Base-by-base conservation (phyloP, 1,284 basidiomycete genomes). In the Inonotus obliquus region DNA sequence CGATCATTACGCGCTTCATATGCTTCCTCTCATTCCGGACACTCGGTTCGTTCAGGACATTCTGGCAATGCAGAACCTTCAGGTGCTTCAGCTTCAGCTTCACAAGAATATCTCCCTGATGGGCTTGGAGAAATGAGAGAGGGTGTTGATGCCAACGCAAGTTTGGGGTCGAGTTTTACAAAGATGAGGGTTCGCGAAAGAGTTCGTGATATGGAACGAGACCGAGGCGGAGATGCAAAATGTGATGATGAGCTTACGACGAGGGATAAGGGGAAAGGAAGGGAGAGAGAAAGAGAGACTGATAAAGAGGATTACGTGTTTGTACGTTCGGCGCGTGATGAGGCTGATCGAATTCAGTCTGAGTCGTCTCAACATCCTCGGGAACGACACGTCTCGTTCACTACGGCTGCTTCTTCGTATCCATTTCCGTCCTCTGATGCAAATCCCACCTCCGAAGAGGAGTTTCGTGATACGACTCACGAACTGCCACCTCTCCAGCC, bases 1-100 rank as follows among this genome's bases (percentile, higher is more conserved):
- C 56, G 57, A 17, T 54, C 57, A 23, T 63, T 56, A 44, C 61
- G 61, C 41, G 57, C 61, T 7, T 63, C 61, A 11, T 21, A 53
- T 2, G 53, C 41, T 27, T 52, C 56, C 2, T 55, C 35, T 11
- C 21, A 47, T 17, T 59, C 57, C 6, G 25, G 19, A 19, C 45
- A 13, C 21, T 59, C 57, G 7, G 35, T 23, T 38, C 17, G 17
- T 10, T n/a, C 45, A n/a, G 39, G n/a, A n/a, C n/a, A n/a, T n/a
- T n/a, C n/a, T n/a, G n/a, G n/a, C n/a, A n/a, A n/a, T n/a, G n/a
- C n/a, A n/a, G n/a, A n/a, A n/a, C n/a, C n/a, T n/a, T n/a, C 23
- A n/a, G 54, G 27, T 25, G 14, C 35, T 11, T 47, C 14, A 48
- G 44, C 56, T 14, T 27, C 49, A 10, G 23, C 13, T 25, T 47